Conservation (phyloP, 2,329 filamentous ascomycete species). For the Calonectria pseudoturangicola region DNA sequence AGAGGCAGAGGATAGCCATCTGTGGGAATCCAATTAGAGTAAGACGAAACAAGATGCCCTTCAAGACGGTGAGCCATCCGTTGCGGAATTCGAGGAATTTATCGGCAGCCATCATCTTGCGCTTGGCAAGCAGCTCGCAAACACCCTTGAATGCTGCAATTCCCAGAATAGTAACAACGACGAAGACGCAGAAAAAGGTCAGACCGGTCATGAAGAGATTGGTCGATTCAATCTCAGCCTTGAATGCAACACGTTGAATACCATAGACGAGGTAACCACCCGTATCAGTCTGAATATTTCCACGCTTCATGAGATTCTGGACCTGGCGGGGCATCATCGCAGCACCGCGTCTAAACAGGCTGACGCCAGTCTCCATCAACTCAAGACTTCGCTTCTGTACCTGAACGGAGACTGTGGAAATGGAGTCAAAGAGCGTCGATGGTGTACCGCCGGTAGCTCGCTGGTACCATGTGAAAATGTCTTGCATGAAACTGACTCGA, state of each 20-base stretch:
- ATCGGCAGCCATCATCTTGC: constrained; percentile 86
- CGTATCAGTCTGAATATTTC: constrained; percentile 71
- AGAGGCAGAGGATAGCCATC: constrained; percentile 91
- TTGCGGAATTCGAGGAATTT: constrained; percentile 96
- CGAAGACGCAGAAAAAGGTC: constrained; percentile 90
- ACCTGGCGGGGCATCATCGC: constrained; percentile 69
- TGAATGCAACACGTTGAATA: constrained; percentile 92
- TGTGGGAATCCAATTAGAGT: constrained; percentile 94
- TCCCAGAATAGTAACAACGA: constrained; percentile 82
- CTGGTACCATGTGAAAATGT: constrained; percentile 96
- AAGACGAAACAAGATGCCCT: constrained; percentile 94
- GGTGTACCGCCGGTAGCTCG: constrained; percentile 92
- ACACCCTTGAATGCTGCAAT: constrained; percentile 88
- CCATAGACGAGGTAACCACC: constrained; percentile 82
- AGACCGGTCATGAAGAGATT: constrained; percentile 96
- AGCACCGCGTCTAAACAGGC: constrained; percentile 73
- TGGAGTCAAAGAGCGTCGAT: constrained; percentile 83
- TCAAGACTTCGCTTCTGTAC: constrained; percentile 79
- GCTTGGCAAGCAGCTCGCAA: constrained; percentile 84
- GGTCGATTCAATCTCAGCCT: constrained; percentile 87
- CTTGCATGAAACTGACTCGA: constrained; percentile 88
- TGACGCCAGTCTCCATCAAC: constrained; percentile 61
- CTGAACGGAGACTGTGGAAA: constrained; percentile 86
- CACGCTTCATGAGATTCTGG: constrained; percentile 70
- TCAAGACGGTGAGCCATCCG: constrained; percentile 93